Base-by-base conservation (phyloP, 768 basidiomycete species). In the Termitomyces sp. region DNA sequence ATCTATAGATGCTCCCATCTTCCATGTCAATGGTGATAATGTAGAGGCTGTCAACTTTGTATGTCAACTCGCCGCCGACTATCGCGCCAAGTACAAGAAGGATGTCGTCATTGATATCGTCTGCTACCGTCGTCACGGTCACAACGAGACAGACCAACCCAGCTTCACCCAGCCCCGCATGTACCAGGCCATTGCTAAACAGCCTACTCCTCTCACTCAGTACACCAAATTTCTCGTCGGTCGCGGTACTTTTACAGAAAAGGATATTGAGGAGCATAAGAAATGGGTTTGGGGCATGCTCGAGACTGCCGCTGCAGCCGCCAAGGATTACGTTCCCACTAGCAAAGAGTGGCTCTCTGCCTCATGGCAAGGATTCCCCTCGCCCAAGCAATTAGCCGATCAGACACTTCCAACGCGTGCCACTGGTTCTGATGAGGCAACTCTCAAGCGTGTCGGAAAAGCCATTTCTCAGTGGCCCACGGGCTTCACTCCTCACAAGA, bases 221-320 rank as follows among this genome's bases (percentile, higher is more conserved):
- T 99, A 99, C 79, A 86, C 92, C 64, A 92, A 96, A 71, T 90
- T 91, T 79, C 80, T 99, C 54, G 84, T 92, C 68, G 88, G 87
- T 56, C 92, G 97, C 59, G 89, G 90, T 32, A 94, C 96, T 1
- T 99, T 99, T 74, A 96, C 94, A 37, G 90, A 94, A 74, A 88
- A 90, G 76, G 96, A 98, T 70, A 93, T 98, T 56, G 95, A 96
- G 72, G 96, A 98, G 71, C 97, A 98, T 81, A 94, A 94, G 82
- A 92, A 90, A 68, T 99, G 97, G 97, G 97, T 99, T 3, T 97
- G 94, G 95, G 94, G 94, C 38, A 96, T 96, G 92, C 81, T 99
- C 60, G 97, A 99, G 77, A 96, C 89, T 75, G 94, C 97, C 8
- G 87, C 91, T n/a, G 86, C 83, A n/a, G 94, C 85, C 9, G 83